A percentile compares a stretch with the other conserved stretches of the same genome.
Evolutionary conservation across 371 early-diverging fungal species (phyloP).

Genomic region (Mortierella sp.): DNA sequence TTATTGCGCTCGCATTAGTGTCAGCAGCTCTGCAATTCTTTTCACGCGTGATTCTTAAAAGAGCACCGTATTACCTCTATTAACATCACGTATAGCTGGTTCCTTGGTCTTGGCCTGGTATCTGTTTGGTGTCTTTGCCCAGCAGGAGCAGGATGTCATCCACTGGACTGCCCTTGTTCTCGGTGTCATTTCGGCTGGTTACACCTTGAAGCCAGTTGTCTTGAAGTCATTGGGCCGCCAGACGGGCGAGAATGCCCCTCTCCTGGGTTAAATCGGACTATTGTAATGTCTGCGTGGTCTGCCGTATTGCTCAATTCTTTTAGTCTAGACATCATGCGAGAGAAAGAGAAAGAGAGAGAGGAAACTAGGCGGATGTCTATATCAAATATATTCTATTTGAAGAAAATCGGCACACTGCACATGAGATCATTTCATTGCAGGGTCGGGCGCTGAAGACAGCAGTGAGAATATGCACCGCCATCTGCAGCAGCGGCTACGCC

Average conservation of each 20-base stretch:
- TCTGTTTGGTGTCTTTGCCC: constrained; percentile 54
- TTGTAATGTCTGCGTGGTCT: not conserved
- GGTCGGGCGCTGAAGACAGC: too few species aligned
- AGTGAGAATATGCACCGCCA: too few species aligned
- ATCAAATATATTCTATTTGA: too few species aligned
- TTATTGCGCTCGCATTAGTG: not conserved
- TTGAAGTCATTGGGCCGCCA: constrained; percentile 39
- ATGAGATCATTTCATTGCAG: not conserved
- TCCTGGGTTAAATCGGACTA: constrained; percentile 29
- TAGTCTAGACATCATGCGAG: too few species aligned
- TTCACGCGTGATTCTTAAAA: not conserved
- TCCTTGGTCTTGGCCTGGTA: constrained; percentile 53
- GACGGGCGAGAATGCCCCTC: constrained; percentile 42
- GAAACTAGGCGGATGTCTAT: too few species aligned
- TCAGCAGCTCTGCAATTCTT: not conserved
- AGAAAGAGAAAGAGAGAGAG: too few species aligned
- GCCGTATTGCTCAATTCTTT: too few species aligned
- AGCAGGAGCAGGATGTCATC: constrained; percentile 47
- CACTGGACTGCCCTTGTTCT: constrained; percentile 64
- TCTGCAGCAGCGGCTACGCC: too few species aligned
- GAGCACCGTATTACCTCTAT: not conserved
- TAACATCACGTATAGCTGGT: constrained; percentile 41
- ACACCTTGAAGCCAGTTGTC: constrained; percentile 63
- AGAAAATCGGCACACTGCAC: not conserved
- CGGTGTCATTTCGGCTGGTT: constrained; percentile 61